Percentiles rank a stretch among this genome's conserved stretches.
phyloP scores from a whole-genome alignment of 2,329 filamentous ascomycete genomes.

The Neopestalotiopsis rosae region DNA sequence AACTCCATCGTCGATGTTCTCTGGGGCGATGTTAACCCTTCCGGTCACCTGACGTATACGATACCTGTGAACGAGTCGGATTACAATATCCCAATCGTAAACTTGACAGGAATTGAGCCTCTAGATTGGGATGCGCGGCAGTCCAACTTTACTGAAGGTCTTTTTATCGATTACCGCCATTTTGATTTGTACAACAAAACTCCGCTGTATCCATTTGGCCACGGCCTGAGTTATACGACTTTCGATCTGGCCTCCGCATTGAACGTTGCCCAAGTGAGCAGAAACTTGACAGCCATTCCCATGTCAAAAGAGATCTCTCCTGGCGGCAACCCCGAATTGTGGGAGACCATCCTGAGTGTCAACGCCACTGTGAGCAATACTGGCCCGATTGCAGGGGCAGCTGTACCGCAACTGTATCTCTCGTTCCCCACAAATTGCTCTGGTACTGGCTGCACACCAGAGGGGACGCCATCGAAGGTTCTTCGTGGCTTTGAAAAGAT shows the following conservation, averaged over 20 bases:
- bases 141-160: slow-evolving; percentile 78
- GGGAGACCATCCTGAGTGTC: slow-evolving; percentile 51
- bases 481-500: slow-evolving; percentile 70
- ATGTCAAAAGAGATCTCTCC: slow-evolving; percentile 38
- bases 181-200: slow-evolving; percentile 76
- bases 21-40: slow-evolving; percentile 51
- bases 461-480: background rate
- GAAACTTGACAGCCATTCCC: too few relatives aligned
- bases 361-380: slow-evolving; percentile 70
- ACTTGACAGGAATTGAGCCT: background rate
- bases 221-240: slow-evolving; percentile 78
- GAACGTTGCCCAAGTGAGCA: background rate
- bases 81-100: slow-evolving; percentile 61
- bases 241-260: slow-evolving; percentile 48
- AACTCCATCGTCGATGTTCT: slow-evolving; percentile 73
- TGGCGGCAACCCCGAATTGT: slow-evolving; percentile 54
- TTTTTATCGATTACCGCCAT: slow-evolving; percentile 87
- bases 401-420: slow-evolving; percentile 68
- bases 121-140: slow-evolving; percentile 63
- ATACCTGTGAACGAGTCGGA: slow-evolving; percentile 33
- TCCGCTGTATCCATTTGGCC: slow-evolving; percentile 84
- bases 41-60: slow-evolving; percentile 36
- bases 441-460: too few relatives aligned
- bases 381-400: slow-evolving; percentile 64
- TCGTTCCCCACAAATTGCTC: slow-evolving; percentile 41